These are phyloP conservation scores for Pythium grandisporangium DNA, from an alignment of 352 stramenopile genomes.

Conservation along the genomic window DNA sequence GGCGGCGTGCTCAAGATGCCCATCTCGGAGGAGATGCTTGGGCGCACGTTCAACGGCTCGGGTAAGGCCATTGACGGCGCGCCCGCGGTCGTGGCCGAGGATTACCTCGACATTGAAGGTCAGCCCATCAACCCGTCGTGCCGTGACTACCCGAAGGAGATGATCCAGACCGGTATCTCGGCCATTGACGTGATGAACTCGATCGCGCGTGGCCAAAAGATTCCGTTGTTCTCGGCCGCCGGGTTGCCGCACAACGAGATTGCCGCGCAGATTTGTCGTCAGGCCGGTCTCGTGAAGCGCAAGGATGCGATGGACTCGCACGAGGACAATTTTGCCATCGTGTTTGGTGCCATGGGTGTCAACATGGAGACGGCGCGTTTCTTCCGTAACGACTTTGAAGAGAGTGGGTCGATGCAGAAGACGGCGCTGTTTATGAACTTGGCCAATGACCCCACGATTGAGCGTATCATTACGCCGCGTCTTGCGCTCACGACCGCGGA, in stretches of 20 bases:
- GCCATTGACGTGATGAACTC: slow-evolving; percentile 99
- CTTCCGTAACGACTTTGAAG: slow-evolving; percentile 97
- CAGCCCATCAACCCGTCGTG: slow-evolving; percentile 99
- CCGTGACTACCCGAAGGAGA: slow-evolving; percentile 99
- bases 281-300: slow-evolving; percentile 97
- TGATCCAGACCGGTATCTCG: slow-evolving; percentile 99
- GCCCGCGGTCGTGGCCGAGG: slow-evolving; percentile 96
- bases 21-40: slow-evolving; percentile 99
- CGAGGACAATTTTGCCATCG: slow-evolving; percentile 99
- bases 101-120: slow-evolving; percentile 98
- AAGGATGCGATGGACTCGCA: slow-evolving; percentile 98
- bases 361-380: slow-evolving; percentile 99
- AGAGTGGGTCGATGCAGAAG: slow-evolving; percentile 97
- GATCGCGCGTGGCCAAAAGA: slow-evolving; percentile 99
- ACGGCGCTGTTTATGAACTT: slow-evolving; percentile 99
- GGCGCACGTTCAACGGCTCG: slow-evolving; percentile 95
- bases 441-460: slow-evolving; percentile 99
- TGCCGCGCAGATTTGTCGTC: slow-evolving; percentile 97
- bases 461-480: slow-evolving; percentile 99
- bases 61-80: slow-evolving; percentile 97
- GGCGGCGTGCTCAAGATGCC: slow-evolving; percentile 99
- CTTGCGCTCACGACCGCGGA: slow-evolving; percentile 98
- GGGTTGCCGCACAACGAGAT: slow-evolving; percentile 99
- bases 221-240: slow-evolving; percentile 98
- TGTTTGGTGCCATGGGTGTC: slow-evolving; percentile 99